phyloP scores from a whole-genome alignment of 179 eudicot genomes.

The Drosera spatulata region DNA sequence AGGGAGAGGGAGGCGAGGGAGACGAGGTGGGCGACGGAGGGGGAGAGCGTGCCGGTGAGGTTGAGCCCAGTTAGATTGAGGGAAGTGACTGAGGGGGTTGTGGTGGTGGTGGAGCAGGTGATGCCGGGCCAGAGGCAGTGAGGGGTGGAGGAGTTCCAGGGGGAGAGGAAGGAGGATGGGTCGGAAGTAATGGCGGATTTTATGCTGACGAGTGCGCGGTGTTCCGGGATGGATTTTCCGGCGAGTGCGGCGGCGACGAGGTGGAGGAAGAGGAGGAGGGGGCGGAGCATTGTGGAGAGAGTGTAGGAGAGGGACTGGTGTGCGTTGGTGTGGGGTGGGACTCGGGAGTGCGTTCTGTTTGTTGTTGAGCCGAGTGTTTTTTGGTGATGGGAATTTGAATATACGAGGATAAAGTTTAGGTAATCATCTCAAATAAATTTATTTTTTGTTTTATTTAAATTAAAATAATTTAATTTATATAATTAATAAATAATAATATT shows the following conservation, averaged over 20 bases:
- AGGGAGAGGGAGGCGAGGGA: conserved; percentile 41
- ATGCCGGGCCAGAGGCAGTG: conserved; percentile 65
- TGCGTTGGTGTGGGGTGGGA: no score
- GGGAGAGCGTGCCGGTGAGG: conserved; percentile 58
- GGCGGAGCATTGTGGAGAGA: conserved; percentile 5
- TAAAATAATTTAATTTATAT: no score
- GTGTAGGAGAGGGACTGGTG: no score
- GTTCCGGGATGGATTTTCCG: conserved; percentile 30
- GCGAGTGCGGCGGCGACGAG: conserved; percentile 10
- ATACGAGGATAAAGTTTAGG: no score
- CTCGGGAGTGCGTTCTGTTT: no score
- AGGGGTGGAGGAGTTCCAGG: conserved; percentile 45
- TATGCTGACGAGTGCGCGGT: conserved; percentile 35
- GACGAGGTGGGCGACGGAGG: conserved; percentile 28
- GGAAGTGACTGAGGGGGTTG: conserved; percentile 25
- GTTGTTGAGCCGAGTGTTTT: no score
- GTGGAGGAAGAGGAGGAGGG: conserved; percentile 20
- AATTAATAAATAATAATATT: no score
- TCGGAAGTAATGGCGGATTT: conserved; percentile 59
- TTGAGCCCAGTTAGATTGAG: conserved; percentile 43
- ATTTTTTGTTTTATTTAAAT: no score
- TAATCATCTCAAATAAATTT: no score
- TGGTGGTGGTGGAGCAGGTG: conserved; percentile 22
- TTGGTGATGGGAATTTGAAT: no score
- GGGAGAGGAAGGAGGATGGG: conserved; percentile 36